Evolutionary conservation across 805 yeast species (phyloP).

Genomic region (Wickerhamiella vanderwaltii): DNA sequence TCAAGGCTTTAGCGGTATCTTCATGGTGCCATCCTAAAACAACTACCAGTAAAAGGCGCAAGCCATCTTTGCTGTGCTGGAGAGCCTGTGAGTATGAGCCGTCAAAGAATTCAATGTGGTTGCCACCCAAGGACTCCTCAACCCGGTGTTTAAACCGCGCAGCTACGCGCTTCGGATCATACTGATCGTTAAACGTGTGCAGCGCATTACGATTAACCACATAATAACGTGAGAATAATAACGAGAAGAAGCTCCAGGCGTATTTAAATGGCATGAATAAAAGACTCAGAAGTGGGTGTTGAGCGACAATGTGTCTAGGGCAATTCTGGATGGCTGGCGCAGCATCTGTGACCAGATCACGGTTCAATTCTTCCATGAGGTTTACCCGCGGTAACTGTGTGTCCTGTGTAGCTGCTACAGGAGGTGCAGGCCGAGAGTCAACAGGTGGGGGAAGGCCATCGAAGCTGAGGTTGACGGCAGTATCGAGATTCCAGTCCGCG

Average conservation of each 20-base stretch:
- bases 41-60: conserved; percentile 60
- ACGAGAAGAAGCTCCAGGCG: conserved; percentile 11
- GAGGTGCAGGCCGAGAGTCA: not conserved
- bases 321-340: conserved; percentile 25
- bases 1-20: conserved; percentile 41
- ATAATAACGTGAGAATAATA: conserved; percentile 21
- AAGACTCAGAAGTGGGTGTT: conserved; percentile 24
- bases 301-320: conserved; percentile 28
- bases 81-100: conserved; percentile 77
- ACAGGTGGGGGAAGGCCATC: conserved; percentile 8
- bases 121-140: conserved; percentile 34
- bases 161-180: conserved; percentile 44
- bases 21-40: conserved; percentile 65
- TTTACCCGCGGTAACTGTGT: conserved; percentile 17
- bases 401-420: not conserved
- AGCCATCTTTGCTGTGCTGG: conserved; percentile 53
- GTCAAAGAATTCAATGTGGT: conserved; percentile 30
- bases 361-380: conserved; percentile 24
- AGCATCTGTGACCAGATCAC: conserved; percentile 19
- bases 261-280: conserved; percentile 10
- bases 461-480: conserved; percentile 19
- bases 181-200: conserved; percentile 26
- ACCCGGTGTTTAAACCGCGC: conserved; percentile 39
- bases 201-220: conserved; percentile 32
- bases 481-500: conserved; percentile 33